Conservation (phyloP, 805 yeast genomes). For the Teunomyces kruisii region DNA sequence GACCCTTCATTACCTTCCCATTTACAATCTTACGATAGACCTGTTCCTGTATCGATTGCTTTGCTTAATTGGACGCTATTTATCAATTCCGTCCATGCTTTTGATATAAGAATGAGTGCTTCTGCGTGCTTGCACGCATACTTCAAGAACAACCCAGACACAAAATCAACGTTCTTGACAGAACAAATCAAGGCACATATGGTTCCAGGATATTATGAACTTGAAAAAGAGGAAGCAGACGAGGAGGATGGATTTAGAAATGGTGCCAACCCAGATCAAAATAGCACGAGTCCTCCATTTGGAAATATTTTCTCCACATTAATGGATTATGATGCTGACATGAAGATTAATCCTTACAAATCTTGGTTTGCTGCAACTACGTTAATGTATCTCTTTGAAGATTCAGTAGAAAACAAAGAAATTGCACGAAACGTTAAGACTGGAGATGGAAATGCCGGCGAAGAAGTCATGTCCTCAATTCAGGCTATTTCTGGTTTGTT, state of each 20-base stretch:
- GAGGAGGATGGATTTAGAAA: not conserved
- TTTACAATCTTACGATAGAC: slow-evolving; percentile 29
- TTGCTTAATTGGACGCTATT: slow-evolving; percentile 79
- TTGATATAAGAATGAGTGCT: slow-evolving; percentile 79
- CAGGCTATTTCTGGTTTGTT: slow-evolving; percentile 79
- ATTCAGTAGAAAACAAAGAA: slow-evolving; percentile 48
- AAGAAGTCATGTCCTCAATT: slow-evolving; percentile 66
- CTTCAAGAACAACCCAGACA: slow-evolving; percentile 60
- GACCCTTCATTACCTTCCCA: slow-evolving; percentile 66
- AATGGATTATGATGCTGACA: slow-evolving; percentile 66
- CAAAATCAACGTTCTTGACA: slow-evolving; percentile 59
- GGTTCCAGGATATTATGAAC: slow-evolving; percentile 23
- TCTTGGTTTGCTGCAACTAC: slow-evolving; percentile 79
- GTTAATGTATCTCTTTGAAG: slow-evolving; percentile 61
- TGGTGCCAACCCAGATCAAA: not conserved
- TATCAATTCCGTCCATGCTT: slow-evolving; percentile 79
- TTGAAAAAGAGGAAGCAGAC: slow-evolving; percentile 10
- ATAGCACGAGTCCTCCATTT: slow-evolving; percentile 13
- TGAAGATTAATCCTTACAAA: slow-evolving; percentile 78
- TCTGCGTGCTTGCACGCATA: slow-evolving; percentile 64
- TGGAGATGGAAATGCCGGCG: slow-evolving; percentile 63
- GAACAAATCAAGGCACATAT: slow-evolving; percentile 57
- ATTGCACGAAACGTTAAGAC: slow-evolving; percentile 47
- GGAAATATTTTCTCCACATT: slow-evolving; percentile 70
- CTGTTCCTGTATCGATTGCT: slow-evolving; percentile 70